These are phyloP conservation scores for Psidium guajava DNA, from an alignment of 345 rosid species.

Conservation along the genomic window DNA sequence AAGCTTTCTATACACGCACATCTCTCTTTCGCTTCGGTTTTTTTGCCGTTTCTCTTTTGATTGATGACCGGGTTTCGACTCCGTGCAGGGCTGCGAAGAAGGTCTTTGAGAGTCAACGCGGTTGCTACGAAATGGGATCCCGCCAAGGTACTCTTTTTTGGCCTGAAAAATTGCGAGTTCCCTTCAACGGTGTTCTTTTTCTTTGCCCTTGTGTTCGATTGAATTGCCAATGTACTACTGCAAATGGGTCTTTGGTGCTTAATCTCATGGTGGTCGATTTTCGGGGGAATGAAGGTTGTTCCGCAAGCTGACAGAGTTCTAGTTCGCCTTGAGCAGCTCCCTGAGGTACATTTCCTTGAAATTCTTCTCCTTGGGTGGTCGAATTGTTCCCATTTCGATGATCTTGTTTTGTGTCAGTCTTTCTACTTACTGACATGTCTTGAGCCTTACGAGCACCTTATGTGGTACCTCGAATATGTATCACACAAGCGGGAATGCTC, in stretches of 20 bases:
- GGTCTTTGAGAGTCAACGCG: slow-evolving; percentile 52
- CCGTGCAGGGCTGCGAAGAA: slow-evolving; percentile 27
- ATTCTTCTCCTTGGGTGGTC: neutral
- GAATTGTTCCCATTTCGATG: neutral
- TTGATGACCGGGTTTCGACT: neutral
- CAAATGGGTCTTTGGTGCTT: neutral
- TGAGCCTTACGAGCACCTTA: neutral
- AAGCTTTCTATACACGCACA: neutral
- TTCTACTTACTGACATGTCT: neutral
- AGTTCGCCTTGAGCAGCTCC: slow-evolving; percentile 67
- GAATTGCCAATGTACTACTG: neutral
- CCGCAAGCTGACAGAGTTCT: slow-evolving; percentile 95
- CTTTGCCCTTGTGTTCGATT: neutral
- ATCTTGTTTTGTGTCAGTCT: neutral
- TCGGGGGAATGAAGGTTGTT: slow-evolving; percentile 39
- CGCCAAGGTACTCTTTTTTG: slow-evolving; percentile 34
- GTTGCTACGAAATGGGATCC: slow-evolving; percentile 70
- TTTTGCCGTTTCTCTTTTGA: neutral
- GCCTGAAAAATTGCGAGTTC: neutral
- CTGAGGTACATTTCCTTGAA: slow-evolving; percentile 36
- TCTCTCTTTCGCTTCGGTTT: neutral
- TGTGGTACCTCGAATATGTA: neutral
- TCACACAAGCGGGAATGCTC: neutral
- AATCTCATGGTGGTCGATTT: neutral
- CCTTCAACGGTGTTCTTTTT: neutral